Evolutionary conservation across 495 filamentous ascomycete genomes (phyloP).

Genomic region (Penicillium salamii): DNA sequence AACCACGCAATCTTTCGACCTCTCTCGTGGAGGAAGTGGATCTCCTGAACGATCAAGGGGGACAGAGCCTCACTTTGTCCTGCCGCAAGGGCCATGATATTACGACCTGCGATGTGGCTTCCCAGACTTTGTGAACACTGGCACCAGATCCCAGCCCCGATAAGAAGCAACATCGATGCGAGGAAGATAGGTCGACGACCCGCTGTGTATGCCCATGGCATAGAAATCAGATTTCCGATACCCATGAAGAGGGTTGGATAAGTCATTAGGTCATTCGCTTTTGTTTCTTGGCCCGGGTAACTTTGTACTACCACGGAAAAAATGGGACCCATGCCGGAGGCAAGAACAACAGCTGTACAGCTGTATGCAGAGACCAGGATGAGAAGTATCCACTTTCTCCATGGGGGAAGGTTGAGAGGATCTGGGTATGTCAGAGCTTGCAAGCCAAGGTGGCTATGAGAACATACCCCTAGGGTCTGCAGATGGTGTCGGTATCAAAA

Average conservation of each 20-base stretch:
- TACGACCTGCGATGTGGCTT: constrained; percentile 24
- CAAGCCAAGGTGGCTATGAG: neutral
- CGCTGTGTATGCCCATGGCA: constrained; percentile 19
- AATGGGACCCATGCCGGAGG: constrained; percentile 25
- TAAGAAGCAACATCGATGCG: constrained; percentile 18
- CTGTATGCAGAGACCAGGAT: constrained; percentile 18
- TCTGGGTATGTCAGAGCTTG: constrained; percentile 12
- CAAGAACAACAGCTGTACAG: constrained; percentile 17
- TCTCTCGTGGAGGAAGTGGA: constrained; percentile 21
- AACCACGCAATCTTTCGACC: constrained; percentile 21
- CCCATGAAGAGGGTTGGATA: constrained; percentile 32
- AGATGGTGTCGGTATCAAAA: constrained; percentile 25
- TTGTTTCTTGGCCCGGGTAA: constrained; percentile 20
- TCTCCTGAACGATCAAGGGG: constrained; percentile 23
- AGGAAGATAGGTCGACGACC: constrained; percentile 27
- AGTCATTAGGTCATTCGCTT: constrained; percentile 21
- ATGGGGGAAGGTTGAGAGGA: constrained; percentile 22
- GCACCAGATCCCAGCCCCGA: constrained; percentile 22
- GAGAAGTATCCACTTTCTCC: constrained; percentile 23
- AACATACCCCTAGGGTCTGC: constrained; percentile 23
- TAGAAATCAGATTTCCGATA: constrained; percentile 24
- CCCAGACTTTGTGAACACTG: constrained; percentile 14
- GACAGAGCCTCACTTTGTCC: constrained; percentile 26
- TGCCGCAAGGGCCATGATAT: constrained; percentile 26
- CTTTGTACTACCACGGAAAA: constrained; percentile 12